Percentiles rank a stretch among this genome's conserved stretches.
Conservation (phyloP, 1,139 yeast genomes). For the Pichia sp. region DNA sequence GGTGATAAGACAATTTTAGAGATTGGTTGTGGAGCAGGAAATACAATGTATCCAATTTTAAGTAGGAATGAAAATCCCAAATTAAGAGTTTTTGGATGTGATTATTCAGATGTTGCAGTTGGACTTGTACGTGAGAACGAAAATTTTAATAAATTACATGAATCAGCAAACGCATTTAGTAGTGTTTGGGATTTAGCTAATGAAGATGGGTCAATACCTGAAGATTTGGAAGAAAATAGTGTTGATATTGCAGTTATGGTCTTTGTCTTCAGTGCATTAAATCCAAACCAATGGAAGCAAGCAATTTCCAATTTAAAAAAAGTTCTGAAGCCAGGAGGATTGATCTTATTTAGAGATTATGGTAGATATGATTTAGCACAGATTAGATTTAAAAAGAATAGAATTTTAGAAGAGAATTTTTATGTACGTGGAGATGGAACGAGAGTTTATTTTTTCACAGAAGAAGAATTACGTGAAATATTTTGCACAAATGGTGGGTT, state of each 20-base stretch:
- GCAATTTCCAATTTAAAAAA: slow-evolving; percentile 68
- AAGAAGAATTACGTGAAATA: slow-evolving; percentile 75
- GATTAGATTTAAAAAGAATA: slow-evolving; percentile 82
- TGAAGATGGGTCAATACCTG: slow-evolving; percentile 68
- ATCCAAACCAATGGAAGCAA: slow-evolving; percentile 85
- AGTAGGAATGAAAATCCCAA: slow-evolving; percentile 76
- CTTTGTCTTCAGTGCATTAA: slow-evolving; percentile 86
- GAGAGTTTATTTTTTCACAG: slow-evolving; percentile 92
- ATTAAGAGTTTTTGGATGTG: slow-evolving; percentile 76
- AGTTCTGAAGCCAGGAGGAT: slow-evolving; percentile 88
- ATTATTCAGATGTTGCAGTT: slow-evolving; percentile 85
- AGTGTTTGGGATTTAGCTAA: slow-evolving; percentile 96
- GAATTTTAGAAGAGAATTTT: slow-evolving; percentile 85
- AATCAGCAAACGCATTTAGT: slow-evolving; percentile 49
- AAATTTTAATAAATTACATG: slow-evolving; percentile 40
- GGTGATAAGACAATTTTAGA: slow-evolving; percentile 76
- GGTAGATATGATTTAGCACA: slow-evolving; percentile 96
- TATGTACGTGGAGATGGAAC: slow-evolving; percentile 98
- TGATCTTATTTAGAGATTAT: slow-evolving; percentile 84
- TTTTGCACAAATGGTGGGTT: slow-evolving; percentile 54
- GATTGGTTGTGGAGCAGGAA: slow-evolving; percentile 98
- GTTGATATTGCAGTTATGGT: slow-evolving; percentile 91
- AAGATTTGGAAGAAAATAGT: slow-evolving; percentile 71
- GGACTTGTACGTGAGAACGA: slow-evolving; percentile 68
- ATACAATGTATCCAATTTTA: slow-evolving; percentile 86